These are phyloP conservation scores for Hymenoscyphus occultus DNA, from an alignment of 2,329 filamentous ascomycete genomes.

Conservation along the genomic window DNA sequence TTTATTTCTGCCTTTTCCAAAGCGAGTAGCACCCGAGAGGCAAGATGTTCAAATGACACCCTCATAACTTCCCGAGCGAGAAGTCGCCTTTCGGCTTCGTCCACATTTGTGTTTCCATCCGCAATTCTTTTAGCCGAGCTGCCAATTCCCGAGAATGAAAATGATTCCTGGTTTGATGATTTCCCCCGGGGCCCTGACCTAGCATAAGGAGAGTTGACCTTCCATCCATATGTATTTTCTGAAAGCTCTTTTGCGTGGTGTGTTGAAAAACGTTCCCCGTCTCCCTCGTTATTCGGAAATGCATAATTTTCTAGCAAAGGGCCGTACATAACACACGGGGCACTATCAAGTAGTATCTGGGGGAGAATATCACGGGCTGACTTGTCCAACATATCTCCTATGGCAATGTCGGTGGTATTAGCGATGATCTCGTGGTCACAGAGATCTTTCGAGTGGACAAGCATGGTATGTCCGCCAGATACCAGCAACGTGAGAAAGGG, in stretches of 20 bases:
- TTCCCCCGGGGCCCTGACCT: conserved; percentile 45
- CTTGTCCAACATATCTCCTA: conserved; percentile 90
- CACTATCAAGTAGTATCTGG: conserved; percentile 48
- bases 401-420: conserved; percentile 72
- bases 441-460: conserved; percentile 70
- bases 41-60: conserved; percentile 83
- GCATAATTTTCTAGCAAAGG: conserved; percentile 76
- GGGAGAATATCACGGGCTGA: conserved; percentile 75
- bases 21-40: conserved; percentile 68
- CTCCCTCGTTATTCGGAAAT: conserved; percentile 50
- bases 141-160: conserved; percentile 72
- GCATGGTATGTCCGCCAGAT: conserved; percentile 87
- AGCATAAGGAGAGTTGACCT: conserved; percentile 63
- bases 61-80: conserved; percentile 75
- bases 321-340: conserved; percentile 73
- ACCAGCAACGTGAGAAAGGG: conserved; percentile 87
- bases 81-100: conserved; percentile 58
- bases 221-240: conserved; percentile 56
- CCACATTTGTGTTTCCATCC: conserved; percentile 43
- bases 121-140: conserved; percentile 61
- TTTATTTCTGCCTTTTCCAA: conserved; percentile 44
- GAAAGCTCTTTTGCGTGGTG: neutral
- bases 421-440: conserved; percentile 72
- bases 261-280: neutral
- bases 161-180: conserved; percentile 41